Evolutionary conservation across 805 yeast genomes (phyloP).

Genomic region (Candida namnaoensis): DNA sequence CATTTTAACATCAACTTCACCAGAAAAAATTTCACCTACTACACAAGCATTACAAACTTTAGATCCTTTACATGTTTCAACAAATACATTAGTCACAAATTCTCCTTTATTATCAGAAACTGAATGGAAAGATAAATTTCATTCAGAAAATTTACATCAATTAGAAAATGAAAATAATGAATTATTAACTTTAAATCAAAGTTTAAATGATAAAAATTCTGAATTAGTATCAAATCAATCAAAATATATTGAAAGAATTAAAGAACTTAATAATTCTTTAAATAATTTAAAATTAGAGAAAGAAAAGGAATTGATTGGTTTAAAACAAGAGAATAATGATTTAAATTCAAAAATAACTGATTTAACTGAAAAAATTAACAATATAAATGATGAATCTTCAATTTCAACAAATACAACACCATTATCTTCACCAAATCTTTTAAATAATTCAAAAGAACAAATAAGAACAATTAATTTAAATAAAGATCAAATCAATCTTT

Average conservation of each 20-base stretch:
- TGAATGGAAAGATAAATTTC: slow-evolving; percentile 5
- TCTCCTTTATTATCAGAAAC: slow-evolving; percentile 1
- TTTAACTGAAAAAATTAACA: too few relatives aligned
- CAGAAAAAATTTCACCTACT: neutral
- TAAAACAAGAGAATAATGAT: neutral
- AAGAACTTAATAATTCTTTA: too few relatives aligned
- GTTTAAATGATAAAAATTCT: slow-evolving; percentile 6
- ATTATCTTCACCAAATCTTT: slow-evolving; percentile 1
- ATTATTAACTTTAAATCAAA: slow-evolving; percentile 2
- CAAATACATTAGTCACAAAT: neutral
- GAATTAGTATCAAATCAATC: neutral
- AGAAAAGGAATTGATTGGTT: too few relatives aligned
- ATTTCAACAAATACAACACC: neutral
- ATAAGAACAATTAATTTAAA: too few relatives aligned
- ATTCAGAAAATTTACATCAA: slow-evolving; percentile 1
- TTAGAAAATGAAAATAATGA: slow-evolving; percentile 5
- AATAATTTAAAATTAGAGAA: too few relatives aligned
- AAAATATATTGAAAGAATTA: too few relatives aligned
- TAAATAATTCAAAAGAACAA: neutral
- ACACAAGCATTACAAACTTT: neutral
- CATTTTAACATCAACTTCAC: neutral
- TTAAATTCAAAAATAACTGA: too few relatives aligned
- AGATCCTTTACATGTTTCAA: neutral
- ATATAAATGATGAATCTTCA: too few relatives aligned
- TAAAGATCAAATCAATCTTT: too few relatives aligned